These are phyloP conservation scores for Phytophthora quininea DNA, from an alignment of 352 stramenopile species.

Conservation along the genomic window DNA sequence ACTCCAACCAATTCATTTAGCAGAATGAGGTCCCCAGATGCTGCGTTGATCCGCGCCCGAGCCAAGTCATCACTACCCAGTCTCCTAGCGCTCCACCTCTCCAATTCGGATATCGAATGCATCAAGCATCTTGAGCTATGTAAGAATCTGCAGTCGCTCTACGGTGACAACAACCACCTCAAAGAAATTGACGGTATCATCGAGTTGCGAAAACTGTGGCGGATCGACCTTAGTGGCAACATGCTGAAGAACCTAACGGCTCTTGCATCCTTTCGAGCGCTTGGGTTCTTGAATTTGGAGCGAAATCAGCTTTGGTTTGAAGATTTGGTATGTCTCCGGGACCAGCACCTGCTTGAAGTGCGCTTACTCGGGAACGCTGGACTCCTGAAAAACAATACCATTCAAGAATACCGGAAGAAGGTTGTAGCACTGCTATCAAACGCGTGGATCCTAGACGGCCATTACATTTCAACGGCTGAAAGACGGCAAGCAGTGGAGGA, in stretches of 20 bases:
- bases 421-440: constrained; percentile 58
- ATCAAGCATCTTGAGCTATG: constrained; percentile 57
- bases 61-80: constrained; percentile 55
- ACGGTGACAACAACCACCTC: constrained; percentile 58
- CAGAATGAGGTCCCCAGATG: constrained; percentile 49
- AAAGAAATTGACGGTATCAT: constrained; percentile 46
- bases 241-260: constrained; percentile 41
- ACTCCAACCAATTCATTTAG: constrained; percentile 8
- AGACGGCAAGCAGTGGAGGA: constrained; percentile 45
- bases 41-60: constrained; percentile 53
- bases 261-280: constrained; percentile 49
- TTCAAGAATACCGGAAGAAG: constrained; percentile 47
- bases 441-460: constrained; percentile 61
- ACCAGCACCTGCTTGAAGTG: constrained; percentile 65
- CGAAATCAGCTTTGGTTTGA: constrained; percentile 51
- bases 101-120: constrained; percentile 51
- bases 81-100: constrained; percentile 61
- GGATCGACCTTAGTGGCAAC: constrained; percentile 61
- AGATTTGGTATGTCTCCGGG: constrained; percentile 59
- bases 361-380: constrained; percentile 42
- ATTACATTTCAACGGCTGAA: constrained; percentile 56
- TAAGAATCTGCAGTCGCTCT: constrained; percentile 50
- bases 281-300: constrained; percentile 68
- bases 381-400: constrained; percentile 28
- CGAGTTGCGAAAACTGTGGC: constrained; percentile 52